Conservation (phyloP, 1,139 yeast species). For the Taphrina flavorubra region DNA sequence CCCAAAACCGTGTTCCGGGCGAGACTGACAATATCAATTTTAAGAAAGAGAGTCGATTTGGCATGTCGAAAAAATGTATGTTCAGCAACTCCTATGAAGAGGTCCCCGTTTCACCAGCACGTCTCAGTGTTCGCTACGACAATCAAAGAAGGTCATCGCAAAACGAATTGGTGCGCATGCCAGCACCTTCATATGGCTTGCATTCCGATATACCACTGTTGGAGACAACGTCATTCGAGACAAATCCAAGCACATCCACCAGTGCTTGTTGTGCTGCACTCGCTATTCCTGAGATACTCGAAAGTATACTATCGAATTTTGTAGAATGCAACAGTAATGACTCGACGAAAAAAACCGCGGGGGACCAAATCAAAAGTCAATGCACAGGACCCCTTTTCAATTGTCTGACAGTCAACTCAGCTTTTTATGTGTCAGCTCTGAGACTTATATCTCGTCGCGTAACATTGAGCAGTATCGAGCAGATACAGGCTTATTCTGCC, state of each 20-base stretch:
- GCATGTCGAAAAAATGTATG: background rate
- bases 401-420: conserved; percentile 30
- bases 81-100: conserved; percentile 3
- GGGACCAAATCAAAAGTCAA: background rate
- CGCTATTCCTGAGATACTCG: conserved; percentile 30
- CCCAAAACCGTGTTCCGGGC: background rate
- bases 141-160: background rate
- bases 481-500: background rate
- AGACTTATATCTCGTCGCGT: conserved; percentile 25
- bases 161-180: background rate
- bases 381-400: conserved; percentile 19
- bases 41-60: conserved; percentile 1
- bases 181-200: background rate
- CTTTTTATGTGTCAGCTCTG: conserved; percentile 10
- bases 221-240: background rate
- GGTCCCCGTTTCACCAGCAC: background rate
- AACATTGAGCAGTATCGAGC: background rate
- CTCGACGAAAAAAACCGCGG: background rate
- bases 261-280: conserved; percentile 15
- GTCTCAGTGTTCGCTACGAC: background rate
- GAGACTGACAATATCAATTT: background rate
- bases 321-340: background rate
- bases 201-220: background rate
- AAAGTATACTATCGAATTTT: conserved; percentile 7
- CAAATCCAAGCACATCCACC: background rate